These are phyloP conservation scores for Ustilago nuda DNA, from an alignment of 1,284 basidiomycete species.

Conservation along the genomic window DNA sequence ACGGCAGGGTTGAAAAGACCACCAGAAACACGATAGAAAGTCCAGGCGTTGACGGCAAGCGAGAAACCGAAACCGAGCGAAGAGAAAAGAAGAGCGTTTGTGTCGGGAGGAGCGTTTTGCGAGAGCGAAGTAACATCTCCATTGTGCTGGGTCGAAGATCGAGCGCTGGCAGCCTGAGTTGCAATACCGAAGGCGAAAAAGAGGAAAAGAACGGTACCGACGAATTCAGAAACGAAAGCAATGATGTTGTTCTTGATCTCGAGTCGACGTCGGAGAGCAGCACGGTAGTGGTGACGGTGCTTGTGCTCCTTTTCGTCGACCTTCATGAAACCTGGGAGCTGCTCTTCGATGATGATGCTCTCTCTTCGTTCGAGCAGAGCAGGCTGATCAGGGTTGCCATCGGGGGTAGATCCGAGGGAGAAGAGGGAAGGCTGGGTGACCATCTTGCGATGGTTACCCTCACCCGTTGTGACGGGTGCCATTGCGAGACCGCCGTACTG, in stretches of 20 bases:
- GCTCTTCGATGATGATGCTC: slow-evolving; percentile 39
- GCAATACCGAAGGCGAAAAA: slow-evolving; percentile 61
- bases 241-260: slow-evolving; percentile 74
- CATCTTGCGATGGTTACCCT: slow-evolving; percentile 30
- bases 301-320: slow-evolving; percentile 48
- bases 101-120: slow-evolving; percentile 41
- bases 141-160: slow-evolving; percentile 27
- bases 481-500: slow-evolving; percentile 33
- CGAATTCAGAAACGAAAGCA: slow-evolving; percentile 71
- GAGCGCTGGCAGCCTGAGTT: slow-evolving; percentile 43
- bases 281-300: slow-evolving; percentile 48
- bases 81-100: slow-evolving; percentile 70
- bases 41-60: slow-evolving; percentile 60
- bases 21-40: slow-evolving; percentile 54
- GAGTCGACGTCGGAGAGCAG: slow-evolving; percentile 31
- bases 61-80: slow-evolving; percentile 72
- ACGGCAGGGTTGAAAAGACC: slow-evolving; percentile 71
- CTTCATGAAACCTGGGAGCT: slow-evolving; percentile 50
- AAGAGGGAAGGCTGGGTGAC: slow-evolving; percentile 39
- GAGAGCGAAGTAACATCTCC: slow-evolving; percentile 27
- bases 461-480: slow-evolving; percentile 32
- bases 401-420: slow-evolving; percentile 22
- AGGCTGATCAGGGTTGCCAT: slow-evolving; percentile 9
- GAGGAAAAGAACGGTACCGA: slow-evolving; percentile 71
- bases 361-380: slow-evolving; percentile 36